Percentiles rank a stretch among this genome's conserved stretches.
Evolutionary conservation across 352 stramenopile genomes (phyloP).

Genomic region (Globisporangium paddicum): DNA sequence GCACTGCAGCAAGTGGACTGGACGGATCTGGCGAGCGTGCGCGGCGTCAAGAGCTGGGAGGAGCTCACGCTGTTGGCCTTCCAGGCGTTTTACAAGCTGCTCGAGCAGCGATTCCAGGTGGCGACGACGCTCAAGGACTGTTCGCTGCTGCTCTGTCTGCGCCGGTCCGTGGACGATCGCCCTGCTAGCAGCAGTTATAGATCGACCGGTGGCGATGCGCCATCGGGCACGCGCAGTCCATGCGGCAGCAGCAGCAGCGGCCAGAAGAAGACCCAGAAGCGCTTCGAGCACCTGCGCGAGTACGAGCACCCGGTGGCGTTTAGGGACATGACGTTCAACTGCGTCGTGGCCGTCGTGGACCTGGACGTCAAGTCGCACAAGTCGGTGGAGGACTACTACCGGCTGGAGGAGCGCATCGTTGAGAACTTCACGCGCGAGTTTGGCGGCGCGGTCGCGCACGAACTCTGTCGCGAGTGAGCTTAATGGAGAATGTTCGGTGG

Average conservation of each 20-base stretch:
- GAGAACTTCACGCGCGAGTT: conserved; percentile 49
- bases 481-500: background rate
- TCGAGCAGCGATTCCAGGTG: conserved; percentile 74
- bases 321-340: conserved; percentile 66
- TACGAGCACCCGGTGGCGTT: conserved; percentile 64
- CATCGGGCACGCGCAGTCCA: conserved; percentile 3
- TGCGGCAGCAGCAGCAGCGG: conserved; percentile 14
- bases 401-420: conserved; percentile 76
- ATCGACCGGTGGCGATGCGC: background rate
- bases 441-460: conserved; percentile 25
- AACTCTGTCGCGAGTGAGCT: conserved; percentile 38
- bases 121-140: conserved; percentile 85
- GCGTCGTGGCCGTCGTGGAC: conserved; percentile 80
- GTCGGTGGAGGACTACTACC: conserved; percentile 78
- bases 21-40: conserved; percentile 26
- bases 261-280: conserved; percentile 12
- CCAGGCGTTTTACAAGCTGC: conserved; percentile 44
- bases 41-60: conserved; percentile 30
- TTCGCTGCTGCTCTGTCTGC: conserved; percentile 70
- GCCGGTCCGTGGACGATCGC: conserved; percentile 33
- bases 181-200: conserved; percentile 5
- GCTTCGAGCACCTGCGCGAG: conserved; percentile 62
- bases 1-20: conserved; percentile 34
- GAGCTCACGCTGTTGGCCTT: conserved; percentile 37
- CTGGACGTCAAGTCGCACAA: conserved; percentile 88